Conservation (phyloP, 176 grass and related monocot species). For the Phyllostachys edulis region DNA sequence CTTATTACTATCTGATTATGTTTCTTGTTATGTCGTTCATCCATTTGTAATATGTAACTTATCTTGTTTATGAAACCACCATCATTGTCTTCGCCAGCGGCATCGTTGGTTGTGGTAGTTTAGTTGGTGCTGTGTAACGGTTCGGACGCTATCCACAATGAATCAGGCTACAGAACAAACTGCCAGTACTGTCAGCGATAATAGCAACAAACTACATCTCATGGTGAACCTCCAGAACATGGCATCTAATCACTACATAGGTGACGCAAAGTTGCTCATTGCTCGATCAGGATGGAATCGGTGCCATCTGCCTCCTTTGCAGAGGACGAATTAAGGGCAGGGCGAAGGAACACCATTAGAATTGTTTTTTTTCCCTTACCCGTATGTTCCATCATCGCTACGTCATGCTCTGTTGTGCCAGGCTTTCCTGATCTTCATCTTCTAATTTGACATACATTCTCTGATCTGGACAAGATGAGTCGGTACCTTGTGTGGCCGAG, state of each 20-base stretch:
- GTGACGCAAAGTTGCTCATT: background rate
- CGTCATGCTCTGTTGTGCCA: background rate
- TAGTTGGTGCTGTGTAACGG: too few relatives aligned
- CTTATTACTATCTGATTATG: too few relatives aligned
- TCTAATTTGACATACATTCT: conserved; percentile 22
- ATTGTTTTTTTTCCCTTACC: background rate
- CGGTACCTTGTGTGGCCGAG: background rate
- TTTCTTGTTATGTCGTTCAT: too few relatives aligned
- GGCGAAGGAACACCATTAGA: background rate
- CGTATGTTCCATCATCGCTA: background rate
- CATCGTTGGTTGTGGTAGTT: too few relatives aligned
- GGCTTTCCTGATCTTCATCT: conserved; percentile 15
- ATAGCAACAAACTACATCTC: conserved; percentile 1
- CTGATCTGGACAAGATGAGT: background rate
- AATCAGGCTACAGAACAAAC: conserved; percentile 11
- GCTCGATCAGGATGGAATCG: background rate
- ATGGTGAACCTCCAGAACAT: background rate
- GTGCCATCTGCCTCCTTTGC: background rate
- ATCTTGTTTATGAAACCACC: too few relatives aligned
- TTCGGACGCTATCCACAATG: background rate
- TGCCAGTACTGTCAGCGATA: background rate
- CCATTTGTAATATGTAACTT: too few relatives aligned
- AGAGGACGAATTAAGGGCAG: background rate
- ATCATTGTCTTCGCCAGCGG: too few relatives aligned
- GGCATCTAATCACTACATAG: conserved; percentile 27